Base-by-base conservation (phyloP, 2,329 filamentous ascomycete species). In the Verticillium zaregamsianum region DNA sequence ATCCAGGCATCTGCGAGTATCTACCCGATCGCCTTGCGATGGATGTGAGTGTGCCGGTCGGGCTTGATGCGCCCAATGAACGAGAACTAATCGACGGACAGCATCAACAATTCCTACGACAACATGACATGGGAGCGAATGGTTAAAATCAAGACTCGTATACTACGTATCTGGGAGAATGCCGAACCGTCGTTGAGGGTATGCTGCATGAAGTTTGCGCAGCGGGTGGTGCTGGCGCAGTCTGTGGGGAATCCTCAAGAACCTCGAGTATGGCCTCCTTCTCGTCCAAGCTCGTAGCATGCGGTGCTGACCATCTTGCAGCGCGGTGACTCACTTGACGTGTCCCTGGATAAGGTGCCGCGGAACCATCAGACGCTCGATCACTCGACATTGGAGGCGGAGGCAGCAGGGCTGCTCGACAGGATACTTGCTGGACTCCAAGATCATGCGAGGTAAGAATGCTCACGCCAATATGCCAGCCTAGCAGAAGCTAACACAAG, bases 141-240 rank as follows among this genome's bases (percentile, higher is more conserved):
- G 86, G 83, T 87, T 60, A 85, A 88, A 12, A 94, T 98, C 77
- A 99, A 99, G 80, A 87, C 90, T 61, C 90, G 89, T 69, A 95
- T 99, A 67, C 77, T 99, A 63, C 87, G 86, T 63, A 87, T 95
- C 70, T 97, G 96, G 94, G 94, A 97, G 68, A 85, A 82, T 54
- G 89, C 91, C 20, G 79, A 86, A 15, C 83, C 89, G 14, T 90
- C 92, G 3, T 86, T 98, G 65, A 89, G 89, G 69, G 89, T 98
- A 74, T 96, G 93, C 81, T 98, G 95, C 79, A 90, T 98, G 82
- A 99, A 99, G 76, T 99, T 99, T 75, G 90, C 92, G 40, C 94
- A 99, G 78, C 88, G 92, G 66, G 92, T 98, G 55, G 90, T 99
- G 55, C 85, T 97, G 67, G 91, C 93, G 20, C 94, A 99, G 76